Evolutionary conservation across 495 filamentous ascomycete species (phyloP), one percentile per base, ranked within the genome.

Genomic region (Pyrenula massariospora): DNA sequence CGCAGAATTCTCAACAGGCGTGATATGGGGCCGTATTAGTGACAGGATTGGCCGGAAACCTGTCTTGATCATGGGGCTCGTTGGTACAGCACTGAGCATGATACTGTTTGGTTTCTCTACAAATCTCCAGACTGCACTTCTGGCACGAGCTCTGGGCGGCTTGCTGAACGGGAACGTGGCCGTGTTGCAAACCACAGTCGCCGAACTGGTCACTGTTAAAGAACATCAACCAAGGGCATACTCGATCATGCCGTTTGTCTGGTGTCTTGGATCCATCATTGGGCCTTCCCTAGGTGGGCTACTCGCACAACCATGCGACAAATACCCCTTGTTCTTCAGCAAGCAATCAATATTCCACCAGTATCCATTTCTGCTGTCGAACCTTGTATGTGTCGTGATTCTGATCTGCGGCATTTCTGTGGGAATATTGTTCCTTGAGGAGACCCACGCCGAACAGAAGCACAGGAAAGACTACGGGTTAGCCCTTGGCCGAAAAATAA

Each of bases 161-260:
- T 73, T 95, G 55, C 74, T 99, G 63, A 99, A 99, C 69, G 93
- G 91, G 22, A 96, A 96, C 62, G 92, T 95, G 65, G 91, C 90
- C 15, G 93, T 99, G 3, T 74, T 99, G 54, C 88, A 95, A 65
- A 97, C 92, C 8, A 96, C 92, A 0, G 90, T 99, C 48, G 88
- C 87, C 3, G 93, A 99, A 66, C 77, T 99, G 57, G 84, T 96
- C 24, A 94, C 87, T 21, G 84, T 86, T 57, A 94, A 95, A 63
- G 84, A 92, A 66, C 89, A 97, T 72, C 89, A 96, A 62, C 85
- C 89, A 56, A 87, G 85, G 50, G 94, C 91, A 50, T 99, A 91
- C 70, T 84, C 93, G 5, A 89, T 98, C 63, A 96, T 98, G 93
- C 93, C 93, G 1, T 88, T 95, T 62, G 85, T 96, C 24, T 98